phyloP scores from a whole-genome alignment of 768 basidiomycete species.

The Cystobasidiopsis lactophilus region DNA sequence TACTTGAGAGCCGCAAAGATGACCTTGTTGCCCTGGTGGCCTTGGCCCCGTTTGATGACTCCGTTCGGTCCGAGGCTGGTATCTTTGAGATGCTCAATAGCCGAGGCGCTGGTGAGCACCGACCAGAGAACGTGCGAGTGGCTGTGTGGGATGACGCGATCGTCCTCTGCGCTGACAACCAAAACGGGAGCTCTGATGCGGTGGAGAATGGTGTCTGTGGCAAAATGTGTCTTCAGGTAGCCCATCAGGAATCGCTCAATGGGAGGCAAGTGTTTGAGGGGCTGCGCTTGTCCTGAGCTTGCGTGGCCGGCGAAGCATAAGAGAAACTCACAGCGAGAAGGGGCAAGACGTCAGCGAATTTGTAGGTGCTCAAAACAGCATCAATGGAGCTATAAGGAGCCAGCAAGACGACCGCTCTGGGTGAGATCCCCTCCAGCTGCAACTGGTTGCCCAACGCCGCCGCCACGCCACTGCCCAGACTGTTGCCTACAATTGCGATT shows the following conservation, averaged over 20 bases:
- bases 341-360: too few species aligned
- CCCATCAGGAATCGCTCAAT: not conserved
- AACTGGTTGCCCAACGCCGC: slow-evolving; percentile 29
- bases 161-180: slow-evolving; percentile 1
- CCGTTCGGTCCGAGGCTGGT: too few species aligned
- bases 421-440: slow-evolving; percentile 25
- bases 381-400: too few species aligned
- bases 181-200: slow-evolving; percentile 7
- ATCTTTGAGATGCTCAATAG: too few species aligned
- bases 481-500: slow-evolving; percentile 62
- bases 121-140: slow-evolving; percentile 5
- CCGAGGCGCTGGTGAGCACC: too few species aligned
- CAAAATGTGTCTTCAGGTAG: slow-evolving; percentile 3
- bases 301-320: not conserved
- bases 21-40: too few species aligned
- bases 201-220: not conserved
- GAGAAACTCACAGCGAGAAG: not conserved
- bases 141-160: not conserved
- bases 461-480: slow-evolving; percentile 63
- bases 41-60: too few species aligned
- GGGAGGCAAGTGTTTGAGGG: not conserved
- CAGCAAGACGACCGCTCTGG: slow-evolving; percentile 2
- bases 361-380: too few species aligned
- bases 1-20: too few species aligned
- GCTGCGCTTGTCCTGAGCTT: not conserved